Base-by-base conservation (phyloP, 208 protist genomes). In the Crithidia bombi region DNA sequence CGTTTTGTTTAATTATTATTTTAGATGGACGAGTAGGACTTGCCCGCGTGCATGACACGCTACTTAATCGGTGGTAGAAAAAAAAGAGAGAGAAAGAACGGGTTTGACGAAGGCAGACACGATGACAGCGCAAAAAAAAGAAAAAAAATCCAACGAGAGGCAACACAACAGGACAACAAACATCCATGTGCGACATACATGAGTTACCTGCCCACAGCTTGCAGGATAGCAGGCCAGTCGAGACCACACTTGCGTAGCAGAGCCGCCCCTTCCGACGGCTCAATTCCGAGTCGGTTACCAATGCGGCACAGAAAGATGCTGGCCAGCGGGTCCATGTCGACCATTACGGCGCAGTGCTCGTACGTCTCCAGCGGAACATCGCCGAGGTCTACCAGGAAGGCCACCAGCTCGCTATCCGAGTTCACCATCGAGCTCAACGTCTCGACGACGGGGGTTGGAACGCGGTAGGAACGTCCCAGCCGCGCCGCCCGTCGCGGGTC, bases 291-390 rank as follows among this genome's bases (percentile, higher is more conserved):
- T 0, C 79, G 78, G 50, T 92, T 93, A 28, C 75, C 78, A 17
- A 94, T 73, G 28, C 91, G 88, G 52, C 84, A 91, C 2, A 96
- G 28, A 43, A 94, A 82, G 62, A 96, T 87, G 64, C 77, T 85
- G 23, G 79, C 74, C 32, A 96, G 28, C 12, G 87, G 69, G 54
- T 96, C 81, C 44, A 71, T 69, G 28, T 78, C 81, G 21, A 87
- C 78, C 14, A 93, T 26, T 28, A 56, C 3, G 7, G 91, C 91
- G 47, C 82, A 89, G 58, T 91, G 66, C 73, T 93, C 89, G 59
- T 82, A 94, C 52, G 68, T 74, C 19, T 77, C 73, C 36, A 94
- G 57, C 17, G 87, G 87, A 6, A 93, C 75, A 44, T 87, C 89
- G 0, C 43, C 55, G 30, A 96, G 54, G 67, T 96, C 91, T 12